Conservation (phyloP, 164 flowering plant genomes). For the Litsea cubeba region DNA sequence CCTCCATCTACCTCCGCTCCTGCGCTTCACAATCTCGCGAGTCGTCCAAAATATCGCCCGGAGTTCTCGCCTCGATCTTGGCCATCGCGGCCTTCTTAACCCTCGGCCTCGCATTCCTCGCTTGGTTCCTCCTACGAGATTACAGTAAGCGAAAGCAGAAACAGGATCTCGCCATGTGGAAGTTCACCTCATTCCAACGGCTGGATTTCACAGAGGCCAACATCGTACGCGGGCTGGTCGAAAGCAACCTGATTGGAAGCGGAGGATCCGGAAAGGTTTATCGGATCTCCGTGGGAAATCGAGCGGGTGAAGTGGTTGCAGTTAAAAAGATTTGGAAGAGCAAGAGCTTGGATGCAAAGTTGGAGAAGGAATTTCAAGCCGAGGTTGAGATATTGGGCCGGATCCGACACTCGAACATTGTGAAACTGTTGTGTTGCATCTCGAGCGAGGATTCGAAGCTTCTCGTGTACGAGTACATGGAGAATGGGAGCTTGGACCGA, state of each 20-base stretch:
- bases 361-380: slow-evolving; percentile 52
- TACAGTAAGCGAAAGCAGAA: slow-evolving; percentile 18
- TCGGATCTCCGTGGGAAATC: slow-evolving; percentile 22
- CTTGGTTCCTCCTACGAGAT: slow-evolving; percentile 10
- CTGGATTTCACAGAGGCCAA: slow-evolving; percentile 33
- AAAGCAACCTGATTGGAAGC: slow-evolving; percentile 39
- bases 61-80: slow-evolving; percentile 17
- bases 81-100: slow-evolving; percentile 4
- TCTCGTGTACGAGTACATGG: no score
- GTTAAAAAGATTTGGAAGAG: slow-evolving; percentile 57
- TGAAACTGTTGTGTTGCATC: slow-evolving; percentile 55
- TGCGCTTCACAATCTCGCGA: slow-evolving; percentile 15
- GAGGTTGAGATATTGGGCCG: slow-evolving; percentile 53
- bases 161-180: slow-evolving; percentile 23
- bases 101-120: slow-evolving; percentile 5
- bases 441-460: slow-evolving; percentile 43
- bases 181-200: slow-evolving; percentile 47
- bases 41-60: slow-evolving; percentile 13
- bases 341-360: slow-evolving; percentile 31
- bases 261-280: slow-evolving; percentile 77
- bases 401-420: slow-evolving; percentile 59
- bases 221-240: slow-evolving; percentile 34
- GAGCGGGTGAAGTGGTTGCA: slow-evolving; percentile 36
- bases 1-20: slow-evolving; percentile 7
- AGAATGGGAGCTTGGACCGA: no score